phyloP scores from a whole-genome alignment of 2,329 filamentous ascomycete species.

The Septoria petroselini region DNA sequence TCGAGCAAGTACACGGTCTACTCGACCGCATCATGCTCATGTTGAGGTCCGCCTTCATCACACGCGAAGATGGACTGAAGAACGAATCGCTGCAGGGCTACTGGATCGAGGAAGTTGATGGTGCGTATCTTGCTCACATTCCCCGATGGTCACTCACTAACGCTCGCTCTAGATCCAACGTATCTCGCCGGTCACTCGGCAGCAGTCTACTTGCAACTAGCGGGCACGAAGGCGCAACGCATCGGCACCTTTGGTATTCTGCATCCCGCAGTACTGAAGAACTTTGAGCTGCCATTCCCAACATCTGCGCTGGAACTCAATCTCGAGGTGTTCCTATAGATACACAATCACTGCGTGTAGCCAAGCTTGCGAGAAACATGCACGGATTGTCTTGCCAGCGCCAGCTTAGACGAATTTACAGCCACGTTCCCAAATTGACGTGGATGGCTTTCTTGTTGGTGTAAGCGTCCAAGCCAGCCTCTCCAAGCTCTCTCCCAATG shows the following conservation, averaged over 20 bases:
- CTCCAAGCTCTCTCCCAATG: conserved; percentile 44
- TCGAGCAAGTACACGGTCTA: conserved; percentile 92
- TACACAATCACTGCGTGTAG: not conserved
- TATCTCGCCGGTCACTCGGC: conserved; percentile 91
- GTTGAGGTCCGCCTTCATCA: conserved; percentile 79
- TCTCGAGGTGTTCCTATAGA: conserved; percentile 82
- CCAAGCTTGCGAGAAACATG: not conserved
- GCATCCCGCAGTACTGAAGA: conserved; percentile 88
- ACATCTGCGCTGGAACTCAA: conserved; percentile 94
- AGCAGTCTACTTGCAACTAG: conserved; percentile 72
- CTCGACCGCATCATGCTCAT: conserved; percentile 89
- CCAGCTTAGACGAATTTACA: conserved; percentile 34
- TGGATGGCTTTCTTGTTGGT: conserved; percentile 56
- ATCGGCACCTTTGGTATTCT: conserved; percentile 92
- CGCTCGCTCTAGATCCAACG: conserved; percentile 61
- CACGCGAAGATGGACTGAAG: conserved; percentile 65
- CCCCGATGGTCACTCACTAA: conserved; percentile 15
- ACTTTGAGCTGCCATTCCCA: conserved; percentile 89
- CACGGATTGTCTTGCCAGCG: not conserved
- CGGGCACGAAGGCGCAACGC: conserved; percentile 63
- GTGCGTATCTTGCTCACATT: conserved; percentile 43
- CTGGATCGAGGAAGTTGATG: conserved; percentile 90
- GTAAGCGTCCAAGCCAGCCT: conserved; percentile 59
- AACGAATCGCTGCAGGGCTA: conserved; percentile 59
- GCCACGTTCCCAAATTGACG: conserved; percentile 46